These are phyloP conservation scores for Saturnispora mendoncae DNA, from an alignment of 805 yeast species.

Conservation along the genomic window DNA sequence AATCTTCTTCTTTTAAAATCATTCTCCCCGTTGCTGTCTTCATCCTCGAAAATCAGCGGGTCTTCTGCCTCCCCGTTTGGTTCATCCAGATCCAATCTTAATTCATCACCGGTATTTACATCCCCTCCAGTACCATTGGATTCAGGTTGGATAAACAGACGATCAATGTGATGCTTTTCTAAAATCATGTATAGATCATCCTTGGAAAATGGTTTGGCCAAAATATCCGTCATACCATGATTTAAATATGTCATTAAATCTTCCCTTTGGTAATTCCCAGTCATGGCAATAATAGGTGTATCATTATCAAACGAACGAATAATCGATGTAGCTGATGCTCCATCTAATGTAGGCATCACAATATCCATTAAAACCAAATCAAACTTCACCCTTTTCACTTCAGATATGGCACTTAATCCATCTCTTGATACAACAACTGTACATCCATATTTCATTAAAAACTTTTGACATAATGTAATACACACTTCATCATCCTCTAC, in stretches of 20 bases:
- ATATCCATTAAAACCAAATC: slow-evolving; percentile 81
- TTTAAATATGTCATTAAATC: slow-evolving; percentile 73
- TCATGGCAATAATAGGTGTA: slow-evolving; percentile 92
- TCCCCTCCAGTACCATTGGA: neutral
- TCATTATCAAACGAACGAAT: slow-evolving; percentile 75
- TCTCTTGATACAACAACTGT: slow-evolving; percentile 88
- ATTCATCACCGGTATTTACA: neutral
- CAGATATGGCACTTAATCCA: slow-evolving; percentile 80
- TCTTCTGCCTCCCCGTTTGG: neutral
- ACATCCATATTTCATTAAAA: slow-evolving; percentile 81
- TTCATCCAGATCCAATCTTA: slow-evolving; percentile 1
- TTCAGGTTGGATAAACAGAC: slow-evolving; percentile 20
- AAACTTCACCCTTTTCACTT: slow-evolving; percentile 59
- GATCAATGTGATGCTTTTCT: slow-evolving; percentile 57
- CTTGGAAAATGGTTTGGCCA: slow-evolving; percentile 90
- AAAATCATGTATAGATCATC: slow-evolving; percentile 73
- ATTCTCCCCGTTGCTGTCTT: neutral
- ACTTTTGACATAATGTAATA: slow-evolving; percentile 73
- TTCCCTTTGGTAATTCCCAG: slow-evolving; percentile 77
- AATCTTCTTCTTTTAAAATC: neutral
- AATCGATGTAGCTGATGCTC: slow-evolving; percentile 85
- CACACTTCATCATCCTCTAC: slow-evolving; percentile 81
- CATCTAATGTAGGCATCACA: slow-evolving; percentile 81
- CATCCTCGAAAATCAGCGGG: neutral
- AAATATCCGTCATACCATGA: slow-evolving; percentile 86